These are phyloP conservation scores for Yarrowia galli DNA, from an alignment of 1,139 yeast genomes.

Conservation along the genomic window DNA sequence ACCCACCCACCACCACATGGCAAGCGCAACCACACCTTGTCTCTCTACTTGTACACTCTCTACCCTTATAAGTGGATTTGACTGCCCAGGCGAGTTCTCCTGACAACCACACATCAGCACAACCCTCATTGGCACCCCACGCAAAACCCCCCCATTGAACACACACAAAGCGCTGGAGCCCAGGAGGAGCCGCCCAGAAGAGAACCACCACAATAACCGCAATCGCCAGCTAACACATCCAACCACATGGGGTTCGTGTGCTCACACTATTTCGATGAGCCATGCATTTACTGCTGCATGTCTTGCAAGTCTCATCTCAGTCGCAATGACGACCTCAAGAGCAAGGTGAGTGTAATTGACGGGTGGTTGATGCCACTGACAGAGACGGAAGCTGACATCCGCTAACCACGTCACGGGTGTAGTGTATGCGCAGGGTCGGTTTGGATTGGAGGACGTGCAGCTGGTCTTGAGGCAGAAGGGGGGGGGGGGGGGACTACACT, in stretches of 20 bases:
- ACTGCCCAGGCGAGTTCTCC: neutral
- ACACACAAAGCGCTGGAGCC: neutral
- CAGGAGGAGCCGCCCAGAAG: neutral
- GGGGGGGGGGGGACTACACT: neutral
- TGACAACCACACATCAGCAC: neutral
- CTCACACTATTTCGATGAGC: slow-evolving; percentile 48
- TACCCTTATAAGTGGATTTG: neutral
- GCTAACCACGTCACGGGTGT: neutral
- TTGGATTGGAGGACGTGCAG: too few species aligned
- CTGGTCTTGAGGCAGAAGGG: neutral
- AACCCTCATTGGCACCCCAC: neutral
- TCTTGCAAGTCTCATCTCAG: slow-evolving; percentile 54
- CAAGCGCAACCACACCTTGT: slow-evolving; percentile 7
- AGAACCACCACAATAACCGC: neutral
- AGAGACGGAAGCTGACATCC: too few species aligned
- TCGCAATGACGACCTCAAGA: slow-evolving; percentile 49
- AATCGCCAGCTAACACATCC: neutral
- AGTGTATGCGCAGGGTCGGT: too few species aligned
- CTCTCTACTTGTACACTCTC: neutral
- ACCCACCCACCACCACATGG: slow-evolving; percentile 12
- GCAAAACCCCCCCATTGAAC: too few species aligned
- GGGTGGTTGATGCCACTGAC: too few species aligned
- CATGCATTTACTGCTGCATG: slow-evolving; percentile 52
- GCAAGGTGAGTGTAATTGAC: slow-evolving; percentile 47
- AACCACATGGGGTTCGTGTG: slow-evolving; percentile 51